Conservation (phyloP, 495 filamentous ascomycete genomes). For the Aspergillus coremiiformis region DNA sequence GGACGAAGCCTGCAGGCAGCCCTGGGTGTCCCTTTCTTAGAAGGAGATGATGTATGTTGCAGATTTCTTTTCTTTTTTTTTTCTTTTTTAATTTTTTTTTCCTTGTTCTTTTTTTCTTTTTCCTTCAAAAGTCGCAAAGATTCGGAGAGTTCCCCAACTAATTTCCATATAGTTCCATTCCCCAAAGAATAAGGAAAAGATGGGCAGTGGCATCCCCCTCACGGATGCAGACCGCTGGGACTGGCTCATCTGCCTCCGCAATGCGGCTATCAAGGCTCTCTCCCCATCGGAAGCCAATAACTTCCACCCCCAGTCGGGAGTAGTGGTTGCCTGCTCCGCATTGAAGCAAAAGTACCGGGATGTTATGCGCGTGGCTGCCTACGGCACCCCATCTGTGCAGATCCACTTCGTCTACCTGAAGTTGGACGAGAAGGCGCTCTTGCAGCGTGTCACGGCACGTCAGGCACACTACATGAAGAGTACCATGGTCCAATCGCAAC, state of each 20-base stretch:
- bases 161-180: conserved; percentile 73
- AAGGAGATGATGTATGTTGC: conserved; percentile 85
- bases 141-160: conserved; percentile 2
- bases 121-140: too few species aligned
- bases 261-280: conserved; percentile 63
- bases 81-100: too few species aligned
- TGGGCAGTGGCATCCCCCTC: conserved; percentile 77
- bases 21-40: conserved; percentile 74
- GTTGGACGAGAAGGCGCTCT: conserved; percentile 63
- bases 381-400: conserved; percentile 64
- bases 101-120: too few species aligned
- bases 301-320: conserved; percentile 54
- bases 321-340: conserved; percentile 92
- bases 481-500: conserved; percentile 92
- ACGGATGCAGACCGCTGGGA: conserved; percentile 97
- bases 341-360: conserved; percentile 97
- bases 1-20: conserved; percentile 66
- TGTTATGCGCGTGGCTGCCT: conserved; percentile 83
- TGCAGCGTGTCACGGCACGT: conserved; percentile 64
- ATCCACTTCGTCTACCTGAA: conserved; percentile 93
- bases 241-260: conserved; percentile 86
- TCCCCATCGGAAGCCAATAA: conserved; percentile 41
- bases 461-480: conserved; percentile 95
- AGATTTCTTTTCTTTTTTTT: too few species aligned
- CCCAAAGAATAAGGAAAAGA: conserved; percentile 81